Evolutionary conservation across 495 filamentous ascomycete species (phyloP).

Genomic region (Aspergillus hancockii): DNA sequence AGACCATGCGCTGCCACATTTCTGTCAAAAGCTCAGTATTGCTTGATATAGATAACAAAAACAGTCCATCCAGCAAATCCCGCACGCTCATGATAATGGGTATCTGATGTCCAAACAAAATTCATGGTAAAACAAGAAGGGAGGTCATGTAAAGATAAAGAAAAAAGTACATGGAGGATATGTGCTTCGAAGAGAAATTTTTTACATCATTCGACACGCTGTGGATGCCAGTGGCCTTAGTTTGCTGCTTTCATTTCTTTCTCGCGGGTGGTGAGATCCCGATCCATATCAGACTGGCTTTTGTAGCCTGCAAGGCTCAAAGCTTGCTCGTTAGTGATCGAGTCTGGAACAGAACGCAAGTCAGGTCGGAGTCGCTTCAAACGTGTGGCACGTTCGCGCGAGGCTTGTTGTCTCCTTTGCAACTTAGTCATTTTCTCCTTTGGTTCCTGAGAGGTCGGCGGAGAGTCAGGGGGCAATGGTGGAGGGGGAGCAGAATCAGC

Average conservation of each 20-base stretch:
- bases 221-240: conserved; percentile 1
- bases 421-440: conserved; percentile 28
- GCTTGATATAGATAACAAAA: not conserved
- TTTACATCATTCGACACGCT: not conserved
- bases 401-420: conserved; percentile 26
- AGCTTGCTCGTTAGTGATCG: conserved; percentile 30
- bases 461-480: conserved; percentile 17
- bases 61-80: conserved; percentile 3
- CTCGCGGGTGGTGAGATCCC: conserved; percentile 29
- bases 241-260: conserved; percentile 15
- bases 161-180: not conserved
- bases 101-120: conserved; percentile 15
- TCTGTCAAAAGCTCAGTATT: not conserved
- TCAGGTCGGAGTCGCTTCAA: conserved; percentile 34
- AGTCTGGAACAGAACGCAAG: conserved; percentile 21
- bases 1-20: not conserved
- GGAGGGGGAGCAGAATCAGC: conserved; percentile 21
- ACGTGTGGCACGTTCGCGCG: conserved; percentile 31
- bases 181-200: not conserved
- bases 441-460: conserved; percentile 9
- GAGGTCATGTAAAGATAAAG: not conserved
- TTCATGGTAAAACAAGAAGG: not conserved
- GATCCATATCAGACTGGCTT: conserved; percentile 31
- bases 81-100: conserved; percentile 9
- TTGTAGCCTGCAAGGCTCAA: conserved; percentile 32